Evolutionary conservation across 1,139 yeast genomes (phyloP), one percentile per base, ranked within the genome.

Genomic region (Eremothecium gossypii): DNA sequence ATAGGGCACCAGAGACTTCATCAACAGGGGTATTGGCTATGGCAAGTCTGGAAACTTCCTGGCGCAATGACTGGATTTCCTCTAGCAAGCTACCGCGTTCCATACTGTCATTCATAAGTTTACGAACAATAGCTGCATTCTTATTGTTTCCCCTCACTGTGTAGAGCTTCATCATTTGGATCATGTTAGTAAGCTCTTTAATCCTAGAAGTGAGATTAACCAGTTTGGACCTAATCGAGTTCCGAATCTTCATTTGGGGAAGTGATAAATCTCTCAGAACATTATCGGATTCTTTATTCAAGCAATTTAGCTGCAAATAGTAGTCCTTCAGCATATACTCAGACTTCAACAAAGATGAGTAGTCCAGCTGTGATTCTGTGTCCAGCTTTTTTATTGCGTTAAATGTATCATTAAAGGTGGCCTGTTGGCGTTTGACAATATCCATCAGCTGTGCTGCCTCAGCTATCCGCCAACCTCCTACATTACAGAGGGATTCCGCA

Each of bases 381-480:
- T 33, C 33, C 11, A 40, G 34, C 4, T 29, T 27, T 8, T 39
- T 26, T n/a, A 45, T 14, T 3, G 34, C 36, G 8, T 37, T 36
- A 11, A 46, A 14, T 17, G 47, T 31, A 12, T 39, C 32, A 26
- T 41, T 13, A 20, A 49, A 31, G 1, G 35, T 35, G 11, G 11
- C 20, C 7, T 30, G 38, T 23, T 45, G 41, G 4, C 43, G 35
- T 1, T 45, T 37, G 1, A 64, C 35, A 7, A 61, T 52, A 2
- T 50, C 46, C 3, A 44, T 39, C 8, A 69, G 41, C 2, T 52
- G 53, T 1, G 41, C 38, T 8, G 56, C 56, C 47, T 72, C 75
- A 30, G 56, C 45, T 10, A 71, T 45, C 49, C 71, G 67, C 76
- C 76, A 71, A 11, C 61, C 63, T 10, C 61, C 55, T 2, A 52